Conservation (phyloP, 2,329 filamentous ascomycete genomes). For the Cytospora paraplurivora region DNA sequence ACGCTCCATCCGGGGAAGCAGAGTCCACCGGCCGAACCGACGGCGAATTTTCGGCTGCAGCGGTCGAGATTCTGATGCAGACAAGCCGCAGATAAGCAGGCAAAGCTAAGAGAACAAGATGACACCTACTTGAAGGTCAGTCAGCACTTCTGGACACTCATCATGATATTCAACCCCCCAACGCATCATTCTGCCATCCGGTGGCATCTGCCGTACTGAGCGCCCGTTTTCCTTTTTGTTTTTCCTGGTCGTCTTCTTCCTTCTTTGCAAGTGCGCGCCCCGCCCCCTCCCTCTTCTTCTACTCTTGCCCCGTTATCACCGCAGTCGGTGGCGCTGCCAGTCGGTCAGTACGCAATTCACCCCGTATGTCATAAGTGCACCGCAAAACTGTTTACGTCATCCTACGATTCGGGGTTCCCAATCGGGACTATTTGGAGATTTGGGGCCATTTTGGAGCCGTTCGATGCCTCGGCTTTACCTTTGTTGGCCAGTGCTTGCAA, state of each 20-base stretch:
- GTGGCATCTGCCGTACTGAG: too few relatives aligned
- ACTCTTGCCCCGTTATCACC: too few relatives aligned
- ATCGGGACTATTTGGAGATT: background rate
- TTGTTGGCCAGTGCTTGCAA: background rate
- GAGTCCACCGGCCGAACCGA: slow-evolving; percentile 4
- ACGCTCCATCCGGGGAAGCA: slow-evolving; percentile 9
- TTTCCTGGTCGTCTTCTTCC: too few relatives aligned
- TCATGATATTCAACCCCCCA: too few relatives aligned
- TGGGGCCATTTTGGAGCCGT: background rate
- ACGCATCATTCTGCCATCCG: too few relatives aligned
- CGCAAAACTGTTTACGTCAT: background rate
- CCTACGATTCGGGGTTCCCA: background rate
- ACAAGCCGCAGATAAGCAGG: slow-evolving; percentile 9
- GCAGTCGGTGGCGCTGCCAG: background rate
- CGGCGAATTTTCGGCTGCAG: slow-evolving; percentile 14
- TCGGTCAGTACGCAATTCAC: background rate
- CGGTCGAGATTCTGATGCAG: slow-evolving; percentile 20
- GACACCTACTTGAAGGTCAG: slow-evolving; percentile 5
- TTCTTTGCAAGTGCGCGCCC: too few relatives aligned
- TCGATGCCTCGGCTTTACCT: background rate
- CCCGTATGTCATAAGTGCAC: too few relatives aligned
- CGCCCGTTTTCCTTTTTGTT: too few relatives aligned
- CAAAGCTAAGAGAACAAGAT: background rate
- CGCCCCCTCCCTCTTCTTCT: too few relatives aligned
- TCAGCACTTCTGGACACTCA: background rate